Evolutionary conservation across 345 rosid species (phyloP), one percentile per base, ranked within the genome.

Genomic region (Turritis glabra): DNA sequence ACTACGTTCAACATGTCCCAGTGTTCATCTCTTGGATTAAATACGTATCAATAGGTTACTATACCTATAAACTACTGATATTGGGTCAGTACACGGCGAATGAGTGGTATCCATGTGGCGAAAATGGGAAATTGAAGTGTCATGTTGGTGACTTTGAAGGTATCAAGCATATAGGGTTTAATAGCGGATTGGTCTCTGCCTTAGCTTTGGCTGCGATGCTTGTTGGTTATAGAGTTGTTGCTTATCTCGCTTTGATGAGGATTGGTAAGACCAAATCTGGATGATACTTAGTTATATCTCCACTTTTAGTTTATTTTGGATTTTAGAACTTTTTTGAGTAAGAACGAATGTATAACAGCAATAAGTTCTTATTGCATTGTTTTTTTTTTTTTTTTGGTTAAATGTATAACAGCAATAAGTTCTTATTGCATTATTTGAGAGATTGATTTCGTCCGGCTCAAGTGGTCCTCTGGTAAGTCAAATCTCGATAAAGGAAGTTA

Each of bases 1-100:
- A 86, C 85, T 95, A 90, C 81, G 89, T 95, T 61, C 96, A 80
- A 48, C 87, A 87, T 72, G 89, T 95, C 3, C 97, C 93, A 35
- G 23, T 73, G 3, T 95, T 95, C 74, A 84, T 92, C 52, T 82
- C 93, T 9, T 95, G 99, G 99, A 48, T 95, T 65, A 85, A 91
- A 71, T 89, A 91, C 70, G 8, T 91, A n/a, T 94, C 99, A 10
- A 86, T 94, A 67, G 85, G 97, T 63, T 89, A 91, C 63, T 86
- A 90, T 75, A 87, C 97, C 67, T 95, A 95, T 64, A 90, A 89
- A 84, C 84, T 95, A 22, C 78, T 91, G 15, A 82, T 95, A 64
- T 86, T 84, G 61, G 93, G 85, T 13, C 99, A 95, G 82, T 95
- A 87, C 83, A 86, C 87, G 1, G 81, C 33, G 1, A 74, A 64